Evolutionary conservation across 1,139 yeast species (phyloP).

Genomic region (Yamadazyma spencermartinsiae): DNA sequence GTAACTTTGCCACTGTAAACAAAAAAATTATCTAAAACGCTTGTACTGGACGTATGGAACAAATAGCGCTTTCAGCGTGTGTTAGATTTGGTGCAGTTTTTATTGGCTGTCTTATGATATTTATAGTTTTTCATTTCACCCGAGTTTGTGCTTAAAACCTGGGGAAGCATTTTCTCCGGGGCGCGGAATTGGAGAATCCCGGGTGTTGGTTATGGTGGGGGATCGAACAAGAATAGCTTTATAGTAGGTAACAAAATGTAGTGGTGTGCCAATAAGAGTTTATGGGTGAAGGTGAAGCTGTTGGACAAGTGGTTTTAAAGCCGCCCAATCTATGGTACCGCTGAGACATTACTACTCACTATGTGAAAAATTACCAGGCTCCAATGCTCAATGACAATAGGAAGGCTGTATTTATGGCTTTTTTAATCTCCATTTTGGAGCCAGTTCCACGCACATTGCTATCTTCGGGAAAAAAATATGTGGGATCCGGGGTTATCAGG

Average conservation of each 20-base stretch:
- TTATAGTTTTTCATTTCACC: conserved; percentile 1
- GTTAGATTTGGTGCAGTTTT: not conserved
- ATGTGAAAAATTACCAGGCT: no score
- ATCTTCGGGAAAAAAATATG: no score
- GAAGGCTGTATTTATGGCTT: no score
- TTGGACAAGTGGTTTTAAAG: not conserved
- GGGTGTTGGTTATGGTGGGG: not conserved
- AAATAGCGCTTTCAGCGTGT: no score
- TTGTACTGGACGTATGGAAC: conserved; percentile 2
- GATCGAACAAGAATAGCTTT: not conserved
- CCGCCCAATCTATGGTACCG: not conserved
- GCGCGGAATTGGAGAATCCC: not conserved
- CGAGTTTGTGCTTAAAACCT: not conserved
- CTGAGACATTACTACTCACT: no score
- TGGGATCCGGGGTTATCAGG: no score
- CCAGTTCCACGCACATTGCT: no score
- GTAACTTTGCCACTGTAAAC: not conserved
- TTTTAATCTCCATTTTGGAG: no score
- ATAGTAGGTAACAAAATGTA: not conserved
- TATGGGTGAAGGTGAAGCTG: not conserved
- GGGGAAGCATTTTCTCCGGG: conserved; percentile 3
- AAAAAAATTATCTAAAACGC: not conserved
- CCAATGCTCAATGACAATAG: no score
- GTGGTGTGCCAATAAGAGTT: not conserved
- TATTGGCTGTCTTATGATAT: conserved; percentile 3